Evolutionary conservation across 768 basidiomycete species (phyloP).

Genomic region (Phlebiopsis flavidoalba): DNA sequence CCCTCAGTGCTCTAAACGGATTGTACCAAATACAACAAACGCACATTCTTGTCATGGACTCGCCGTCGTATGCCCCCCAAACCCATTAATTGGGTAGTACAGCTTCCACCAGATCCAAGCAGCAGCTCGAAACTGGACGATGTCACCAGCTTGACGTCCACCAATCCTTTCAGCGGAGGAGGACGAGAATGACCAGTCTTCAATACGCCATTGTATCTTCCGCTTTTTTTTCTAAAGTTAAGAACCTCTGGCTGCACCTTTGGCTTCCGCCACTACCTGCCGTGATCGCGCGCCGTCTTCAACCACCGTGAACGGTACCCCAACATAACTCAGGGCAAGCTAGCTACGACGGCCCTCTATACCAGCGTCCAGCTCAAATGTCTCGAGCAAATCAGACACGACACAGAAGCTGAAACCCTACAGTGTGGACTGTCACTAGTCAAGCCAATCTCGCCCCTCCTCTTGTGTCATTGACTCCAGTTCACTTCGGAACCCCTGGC

Average conservation of each 20-base stretch:
- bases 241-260: constrained; percentile 67
- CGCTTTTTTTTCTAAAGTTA: constrained; percentile 74
- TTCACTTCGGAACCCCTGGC: constrained; percentile 67
- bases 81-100: constrained; percentile 16
- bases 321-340: constrained; percentile 31
- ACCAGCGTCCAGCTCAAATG: constrained; percentile 40
- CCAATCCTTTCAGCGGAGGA: constrained; percentile 93
- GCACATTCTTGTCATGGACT: constrained; percentile 25
- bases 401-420: constrained; percentile 60
- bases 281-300: constrained; percentile 23
- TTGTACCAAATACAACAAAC: constrained; percentile 1
- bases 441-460: constrained; percentile 62
- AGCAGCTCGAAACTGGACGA: constrained; percentile 61
- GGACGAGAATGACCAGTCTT: constrained; percentile 85
- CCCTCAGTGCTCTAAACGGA: constrained; percentile 6
- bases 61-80: constrained; percentile 21
- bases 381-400: constrained; percentile 41
- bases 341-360: constrained; percentile 60
- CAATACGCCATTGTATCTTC: constrained; percentile 79
- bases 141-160: constrained; percentile 73
- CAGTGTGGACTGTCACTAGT: constrained; percentile 25
- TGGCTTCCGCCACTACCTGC: constrained; percentile 46
- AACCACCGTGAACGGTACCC: constrained; percentile 6
- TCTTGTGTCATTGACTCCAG: constrained; percentile 80
- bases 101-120: constrained; percentile 52